Base-by-base conservation (phyloP, 1,139 yeast genomes). In the Zygosaccharomyces sapae region DNA sequence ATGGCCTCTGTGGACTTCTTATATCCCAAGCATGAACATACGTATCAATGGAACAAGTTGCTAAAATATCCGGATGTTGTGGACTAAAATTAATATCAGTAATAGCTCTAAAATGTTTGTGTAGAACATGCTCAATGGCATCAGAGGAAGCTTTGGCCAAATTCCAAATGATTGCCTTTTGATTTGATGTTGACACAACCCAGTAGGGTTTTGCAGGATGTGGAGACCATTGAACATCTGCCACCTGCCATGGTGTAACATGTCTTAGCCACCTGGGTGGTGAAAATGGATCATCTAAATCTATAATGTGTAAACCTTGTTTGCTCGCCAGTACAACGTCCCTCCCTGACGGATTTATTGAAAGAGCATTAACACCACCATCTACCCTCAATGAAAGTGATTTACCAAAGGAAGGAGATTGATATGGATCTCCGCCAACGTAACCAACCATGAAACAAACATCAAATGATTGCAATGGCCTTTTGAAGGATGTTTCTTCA, bases 141-240 rank as follows among this genome's bases (percentile, higher is more conserved):
- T 79, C 75, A 47, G 78, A 74, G 0, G 92, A 81, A 0, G 88
- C 81, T 54, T 92, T 70, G 1, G 86, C 80, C 54, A 92, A 70
- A 66, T 92, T 94, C 98, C 98, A 92, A 3, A 92, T 80, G 57
- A 92, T 71, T 0, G 96, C 97, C 67, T 92, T 90, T 62, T 92
- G 98, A 65, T 92, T 92, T 1, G 95, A 86, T 0, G 97, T 89
- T 0, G 96, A 86, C 0, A 90, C 84, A 45, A 94, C 89, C 96
- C 97, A 89, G 13, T 85, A 76, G 0, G 96, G 94, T 53, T 86
- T 86, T 0, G 81, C 75, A 8, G 77, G 74, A 62, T 88, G 95
- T 0, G 97, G 97, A 2, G 95, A 87, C 97, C 98, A 92, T 65
- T 92, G 97, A 0, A 90, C 97, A 64, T 92, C 97, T 0, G 98